Evolutionary conservation across 2,329 filamentous ascomycete genomes (phyloP).

Genomic region (Metarhizium album): DNA sequence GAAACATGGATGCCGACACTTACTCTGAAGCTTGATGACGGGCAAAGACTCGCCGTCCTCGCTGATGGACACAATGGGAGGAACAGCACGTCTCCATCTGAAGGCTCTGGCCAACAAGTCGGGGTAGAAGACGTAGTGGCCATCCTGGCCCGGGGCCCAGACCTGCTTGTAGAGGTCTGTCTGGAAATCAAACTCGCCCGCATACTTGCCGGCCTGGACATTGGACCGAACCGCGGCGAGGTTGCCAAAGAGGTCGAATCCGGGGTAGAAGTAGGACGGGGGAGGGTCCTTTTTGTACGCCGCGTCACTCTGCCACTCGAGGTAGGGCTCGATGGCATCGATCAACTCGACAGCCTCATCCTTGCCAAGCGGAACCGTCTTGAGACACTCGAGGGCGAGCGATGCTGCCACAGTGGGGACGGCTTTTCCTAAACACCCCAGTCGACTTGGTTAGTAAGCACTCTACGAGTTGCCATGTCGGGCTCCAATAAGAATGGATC

Average conservation of each 20-base stretch:
- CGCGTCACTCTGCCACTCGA: conserved; percentile 37
- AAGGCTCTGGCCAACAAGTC: conserved; percentile 9
- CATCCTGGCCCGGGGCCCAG: conserved; percentile 44
- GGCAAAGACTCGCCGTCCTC: conserved; percentile 17
- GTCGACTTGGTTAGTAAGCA: neutral
- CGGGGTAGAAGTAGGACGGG: conserved; percentile 34
- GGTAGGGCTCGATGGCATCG: conserved; percentile 27
- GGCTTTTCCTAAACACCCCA: conserved; percentile 11
- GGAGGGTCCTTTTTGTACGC: conserved; percentile 42
- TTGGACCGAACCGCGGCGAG: conserved; percentile 35
- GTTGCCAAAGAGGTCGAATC: conserved; percentile 34
- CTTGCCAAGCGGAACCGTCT: conserved; percentile 27
- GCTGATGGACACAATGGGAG: conserved; percentile 27
- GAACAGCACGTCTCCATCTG: conserved; percentile 14
- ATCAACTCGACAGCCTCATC: conserved; percentile 24
- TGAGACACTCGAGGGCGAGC: conserved; percentile 26
- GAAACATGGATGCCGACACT: conserved; percentile 5
- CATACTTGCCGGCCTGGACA: conserved; percentile 29
- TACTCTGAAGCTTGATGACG: conserved; percentile 13
- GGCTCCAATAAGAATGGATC: too few relatives aligned
- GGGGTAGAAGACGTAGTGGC: conserved; percentile 38
- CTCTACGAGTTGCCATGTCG: too few relatives aligned
- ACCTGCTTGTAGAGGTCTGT: conserved; percentile 41
- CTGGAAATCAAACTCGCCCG: conserved; percentile 45
- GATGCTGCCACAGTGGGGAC: conserved; percentile 23